A percentile compares a stretch with the other conserved stretches of the same genome.
Evolutionary conservation across 2,329 filamentous ascomycete species (phyloP).

Genomic region (Colletotrichum filicis): DNA sequence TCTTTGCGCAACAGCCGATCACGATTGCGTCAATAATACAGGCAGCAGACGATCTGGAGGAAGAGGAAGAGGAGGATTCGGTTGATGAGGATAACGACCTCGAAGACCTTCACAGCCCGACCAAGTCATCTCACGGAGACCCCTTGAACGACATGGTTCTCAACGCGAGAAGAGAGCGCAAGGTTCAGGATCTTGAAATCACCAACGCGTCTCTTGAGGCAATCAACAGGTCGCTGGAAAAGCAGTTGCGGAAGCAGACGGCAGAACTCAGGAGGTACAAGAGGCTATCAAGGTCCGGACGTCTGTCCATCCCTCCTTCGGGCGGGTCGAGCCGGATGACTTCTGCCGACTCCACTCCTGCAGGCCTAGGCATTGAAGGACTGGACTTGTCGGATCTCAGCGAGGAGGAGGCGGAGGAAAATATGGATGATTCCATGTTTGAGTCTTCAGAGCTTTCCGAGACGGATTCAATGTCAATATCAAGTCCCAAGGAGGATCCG

Average conservation of each 20-base stretch:
- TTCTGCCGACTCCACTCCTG: slow-evolving; percentile 52
- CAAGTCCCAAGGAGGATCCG: slow-evolving; percentile 43
- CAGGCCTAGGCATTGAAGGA: slow-evolving; percentile 55
- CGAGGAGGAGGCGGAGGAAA: slow-evolving; percentile 57
- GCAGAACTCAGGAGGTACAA: slow-evolving; percentile 87
- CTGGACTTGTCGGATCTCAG: slow-evolving; percentile 62
- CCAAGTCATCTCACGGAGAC: slow-evolving; percentile 66
- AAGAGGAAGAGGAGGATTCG: slow-evolving; percentile 24
- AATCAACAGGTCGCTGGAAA: slow-evolving; percentile 93
- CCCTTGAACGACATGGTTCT: slow-evolving; percentile 80
- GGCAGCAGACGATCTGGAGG: slow-evolving; percentile 60
- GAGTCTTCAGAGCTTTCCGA: slow-evolving; percentile 53
- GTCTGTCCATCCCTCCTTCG: slow-evolving; percentile 67
- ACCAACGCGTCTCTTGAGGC: slow-evolving; percentile 94
- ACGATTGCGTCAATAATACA: slow-evolving; percentile 68
- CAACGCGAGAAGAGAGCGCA: slow-evolving; percentile 91
- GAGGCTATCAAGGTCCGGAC: slow-evolving; percentile 84
- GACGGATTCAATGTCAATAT: slow-evolving; percentile 51
- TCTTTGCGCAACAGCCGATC: slow-evolving; percentile 46
- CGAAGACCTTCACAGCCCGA: slow-evolving; percentile 64
- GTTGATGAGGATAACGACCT: slow-evolving; percentile 40
- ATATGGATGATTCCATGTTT: slow-evolving; percentile 54
- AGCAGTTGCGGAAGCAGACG: slow-evolving; percentile 91
- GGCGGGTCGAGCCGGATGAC: slow-evolving; percentile 55
- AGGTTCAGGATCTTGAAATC: slow-evolving; percentile 96